These are phyloP conservation scores for Cladophialophora psammophila DNA, from an alignment of 2,329 filamentous ascomycete species.

Conservation along the genomic window DNA sequence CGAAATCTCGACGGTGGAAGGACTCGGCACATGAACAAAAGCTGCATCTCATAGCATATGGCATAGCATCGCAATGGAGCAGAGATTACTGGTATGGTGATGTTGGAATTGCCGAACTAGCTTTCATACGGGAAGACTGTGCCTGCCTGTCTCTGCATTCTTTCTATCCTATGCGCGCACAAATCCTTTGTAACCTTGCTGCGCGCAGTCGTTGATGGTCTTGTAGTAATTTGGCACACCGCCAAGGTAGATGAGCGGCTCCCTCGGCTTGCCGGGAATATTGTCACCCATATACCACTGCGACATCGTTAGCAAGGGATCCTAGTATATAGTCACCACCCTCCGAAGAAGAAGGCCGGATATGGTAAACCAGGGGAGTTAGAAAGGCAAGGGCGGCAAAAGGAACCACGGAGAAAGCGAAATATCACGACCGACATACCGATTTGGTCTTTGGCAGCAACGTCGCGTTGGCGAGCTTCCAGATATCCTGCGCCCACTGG, in stretches of 20 bases:
- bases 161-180: background rate
- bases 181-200: background rate
- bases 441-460: slow-evolving; percentile 54
- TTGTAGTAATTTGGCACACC: slow-evolving; percentile 39
- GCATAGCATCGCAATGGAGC: background rate
- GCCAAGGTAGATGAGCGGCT: slow-evolving; percentile 58
- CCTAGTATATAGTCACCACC: too few species aligned
- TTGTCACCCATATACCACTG: slow-evolving; percentile 57
- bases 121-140: background rate
- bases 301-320: background rate
- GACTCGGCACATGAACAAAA: background rate
- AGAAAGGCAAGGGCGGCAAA: slow-evolving; percentile 43
- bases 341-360: background rate
- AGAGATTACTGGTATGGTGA: background rate
- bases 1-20: background rate
- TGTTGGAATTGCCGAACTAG: background rate
- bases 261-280: slow-evolving; percentile 61
- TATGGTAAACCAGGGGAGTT: background rate
- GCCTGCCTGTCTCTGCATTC: background rate
- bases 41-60: background rate
- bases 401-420: background rate
- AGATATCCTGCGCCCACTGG: slow-evolving; percentile 59
- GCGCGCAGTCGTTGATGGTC: slow-evolving; percentile 29
- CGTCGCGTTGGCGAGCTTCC: slow-evolving; percentile 53
- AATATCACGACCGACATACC: background rate